Evolutionary conservation across 1,139 yeast genomes (phyloP).

Genomic region (Kodamaea plutei): DNA sequence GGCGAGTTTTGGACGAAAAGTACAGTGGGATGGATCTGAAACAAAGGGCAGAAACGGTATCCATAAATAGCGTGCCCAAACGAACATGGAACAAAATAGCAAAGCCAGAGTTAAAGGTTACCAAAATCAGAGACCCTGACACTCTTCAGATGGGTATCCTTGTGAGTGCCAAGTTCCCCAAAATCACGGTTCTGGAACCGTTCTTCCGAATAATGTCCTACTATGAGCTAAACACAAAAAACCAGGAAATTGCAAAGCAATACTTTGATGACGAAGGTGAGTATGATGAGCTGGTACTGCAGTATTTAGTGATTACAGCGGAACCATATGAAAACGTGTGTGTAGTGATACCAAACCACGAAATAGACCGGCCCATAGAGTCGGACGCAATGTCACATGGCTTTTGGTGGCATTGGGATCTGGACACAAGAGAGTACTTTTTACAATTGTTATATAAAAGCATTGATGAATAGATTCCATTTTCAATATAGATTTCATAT

Average conservation of each 20-base stretch:
- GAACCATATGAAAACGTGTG: conserved; percentile 82
- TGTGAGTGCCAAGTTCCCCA: conserved; percentile 54
- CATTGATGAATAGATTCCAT: no score
- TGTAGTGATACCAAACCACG: conserved; percentile 60
- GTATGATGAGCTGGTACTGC: conserved; percentile 41
- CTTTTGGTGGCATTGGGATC: conserved; percentile 71
- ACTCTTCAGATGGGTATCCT: conserved; percentile 58
- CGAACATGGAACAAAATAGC: conserved; percentile 62
- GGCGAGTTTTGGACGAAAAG: conserved; percentile 46
- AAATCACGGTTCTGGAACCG: conserved; percentile 50
- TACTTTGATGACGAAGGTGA: conserved; percentile 20
- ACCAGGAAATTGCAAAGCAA: conserved; percentile 26
- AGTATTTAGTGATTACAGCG: conserved; percentile 70
- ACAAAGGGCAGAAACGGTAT: conserved; percentile 5
- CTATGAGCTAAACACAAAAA: conserved; percentile 56
- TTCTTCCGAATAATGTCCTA: conserved; percentile 69
- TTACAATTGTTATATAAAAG: conserved; percentile 59
- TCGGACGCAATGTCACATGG: conserved; percentile 32
- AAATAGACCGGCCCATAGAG: conserved; percentile 43
- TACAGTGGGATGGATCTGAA: conserved; percentile 5
- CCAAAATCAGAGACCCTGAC: conserved; percentile 61
- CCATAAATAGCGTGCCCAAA: conserved; percentile 28
- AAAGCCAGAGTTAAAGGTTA: conserved; percentile 61
- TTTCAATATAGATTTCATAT: no score
- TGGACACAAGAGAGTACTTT: conserved; percentile 62